phyloP scores from a whole-genome alignment of 805 yeast species.

The Komagataella kurtzmanii region DNA sequence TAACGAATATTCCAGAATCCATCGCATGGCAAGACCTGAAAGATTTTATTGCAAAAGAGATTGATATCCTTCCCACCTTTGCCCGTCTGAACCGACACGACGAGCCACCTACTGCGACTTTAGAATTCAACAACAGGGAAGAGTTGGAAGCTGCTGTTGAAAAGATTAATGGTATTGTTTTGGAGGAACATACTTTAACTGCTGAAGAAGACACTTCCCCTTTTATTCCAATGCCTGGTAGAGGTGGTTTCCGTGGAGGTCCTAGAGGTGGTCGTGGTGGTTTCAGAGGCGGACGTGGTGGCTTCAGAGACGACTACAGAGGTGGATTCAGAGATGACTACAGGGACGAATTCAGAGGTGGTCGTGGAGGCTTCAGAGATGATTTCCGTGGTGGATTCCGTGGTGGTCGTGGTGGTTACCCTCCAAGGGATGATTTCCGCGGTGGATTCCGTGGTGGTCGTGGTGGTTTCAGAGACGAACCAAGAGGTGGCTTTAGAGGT shows the following conservation, averaged over 20 bases:
- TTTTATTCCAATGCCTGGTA: conserved; percentile 27
- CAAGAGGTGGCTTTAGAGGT: conserved; percentile 26
- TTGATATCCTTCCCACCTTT: conserved; percentile 50
- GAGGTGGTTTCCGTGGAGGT: conserved; percentile 24
- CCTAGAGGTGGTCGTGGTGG: conserved; percentile 29
- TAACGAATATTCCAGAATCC: conserved; percentile 59
- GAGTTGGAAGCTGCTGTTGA: conserved; percentile 65
- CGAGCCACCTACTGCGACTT: conserved; percentile 30
- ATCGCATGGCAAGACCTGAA: conserved; percentile 82
- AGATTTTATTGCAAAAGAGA: conserved; percentile 78
- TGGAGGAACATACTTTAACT: conserved; percentile 50
- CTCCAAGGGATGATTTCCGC: conserved; percentile 10
- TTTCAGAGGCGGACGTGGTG: conserved; percentile 31
- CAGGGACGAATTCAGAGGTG: conserved; percentile 17
- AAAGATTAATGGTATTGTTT: conserved; percentile 57
- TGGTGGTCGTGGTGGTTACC: conserved; percentile 12
- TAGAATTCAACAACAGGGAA: conserved; percentile 53
- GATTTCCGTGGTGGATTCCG: conserved; percentile 19
- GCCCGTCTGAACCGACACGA: conserved; percentile 23
- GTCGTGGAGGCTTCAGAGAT: conserved; percentile 12
- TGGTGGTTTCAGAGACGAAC: conserved; percentile 22
- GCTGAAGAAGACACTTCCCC: conserved; percentile 72
- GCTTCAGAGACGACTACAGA: conserved; percentile 26
- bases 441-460: conserved; percentile 10
- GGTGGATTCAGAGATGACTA: conserved; percentile 24